These are phyloP conservation scores for Zea mays DNA, from an alignment of 176 grass and related monocot species.

Conservation along the genomic window DNA sequence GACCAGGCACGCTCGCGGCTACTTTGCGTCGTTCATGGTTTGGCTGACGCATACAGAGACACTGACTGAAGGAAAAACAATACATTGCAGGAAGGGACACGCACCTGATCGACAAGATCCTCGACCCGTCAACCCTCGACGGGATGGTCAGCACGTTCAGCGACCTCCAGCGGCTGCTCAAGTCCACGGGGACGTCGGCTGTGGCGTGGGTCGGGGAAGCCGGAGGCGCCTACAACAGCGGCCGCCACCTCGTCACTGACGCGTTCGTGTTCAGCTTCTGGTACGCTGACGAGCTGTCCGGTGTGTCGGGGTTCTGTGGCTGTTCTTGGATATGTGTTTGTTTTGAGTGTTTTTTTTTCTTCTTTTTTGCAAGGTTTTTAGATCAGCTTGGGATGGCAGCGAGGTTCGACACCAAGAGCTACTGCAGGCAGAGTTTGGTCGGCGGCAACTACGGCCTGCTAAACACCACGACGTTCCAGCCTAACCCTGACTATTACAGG, in stretches of 20 bases:
- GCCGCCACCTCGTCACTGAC: conserved; percentile 84
- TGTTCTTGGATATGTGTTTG: not conserved
- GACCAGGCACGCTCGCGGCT: conserved; percentile 53
- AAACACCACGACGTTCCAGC: conserved; percentile 61
- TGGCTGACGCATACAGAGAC: not conserved
- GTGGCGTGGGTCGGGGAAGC: conserved; percentile 85
- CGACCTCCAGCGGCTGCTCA: conserved; percentile 57
- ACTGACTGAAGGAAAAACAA: not conserved
- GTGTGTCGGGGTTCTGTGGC: not conserved
- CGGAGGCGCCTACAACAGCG: conserved; percentile 95
- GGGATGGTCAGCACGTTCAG: conserved; percentile 54
- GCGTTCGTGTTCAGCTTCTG: conserved; percentile 96
- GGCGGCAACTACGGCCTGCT: conserved; percentile 88
- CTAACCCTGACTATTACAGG: conserved; percentile 88
- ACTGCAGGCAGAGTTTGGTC: conserved; percentile 71
- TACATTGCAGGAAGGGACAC: conserved; percentile 60
- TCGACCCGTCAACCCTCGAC: conserved; percentile 66
- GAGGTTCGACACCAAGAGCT: conserved; percentile 67
- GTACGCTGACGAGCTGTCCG: conserved; percentile 35
- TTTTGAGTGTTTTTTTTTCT: not conserved
- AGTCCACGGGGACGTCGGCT: conserved; percentile 44
- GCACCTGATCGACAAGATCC: conserved; percentile 72
- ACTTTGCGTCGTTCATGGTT: not conserved
- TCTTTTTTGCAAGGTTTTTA: conserved; percentile 45
- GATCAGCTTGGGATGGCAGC: conserved; percentile 75